Evolutionary conservation across 192 early-diverging fungal genomes (phyloP).

Genomic region (Coemansia sp.): DNA sequence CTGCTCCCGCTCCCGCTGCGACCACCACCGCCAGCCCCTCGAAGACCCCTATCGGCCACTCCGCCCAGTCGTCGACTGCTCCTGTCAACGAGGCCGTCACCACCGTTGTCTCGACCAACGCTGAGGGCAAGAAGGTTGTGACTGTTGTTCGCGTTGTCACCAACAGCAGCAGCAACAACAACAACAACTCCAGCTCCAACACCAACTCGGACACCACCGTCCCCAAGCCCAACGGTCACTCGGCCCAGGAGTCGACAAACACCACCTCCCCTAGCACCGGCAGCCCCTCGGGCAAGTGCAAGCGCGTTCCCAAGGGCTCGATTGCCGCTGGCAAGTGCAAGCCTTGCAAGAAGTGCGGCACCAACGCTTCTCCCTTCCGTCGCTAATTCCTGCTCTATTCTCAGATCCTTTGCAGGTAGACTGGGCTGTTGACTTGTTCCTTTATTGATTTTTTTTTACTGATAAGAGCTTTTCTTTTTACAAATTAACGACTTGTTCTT

Average conservation of each 20-base stretch:
- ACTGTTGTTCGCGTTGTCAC: not conserved
- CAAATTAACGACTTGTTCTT: constrained; percentile 1
- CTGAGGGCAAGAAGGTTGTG: not conserved
- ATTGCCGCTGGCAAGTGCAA: constrained; percentile 59
- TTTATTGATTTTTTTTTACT: too few species aligned
- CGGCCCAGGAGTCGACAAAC: not conserved
- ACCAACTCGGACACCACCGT: not conserved
- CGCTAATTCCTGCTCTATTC: constrained; percentile 18
- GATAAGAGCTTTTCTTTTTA: too few species aligned
- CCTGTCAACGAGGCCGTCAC: not conserved
- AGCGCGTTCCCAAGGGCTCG: constrained; percentile 53
- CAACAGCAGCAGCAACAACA: not conserved
- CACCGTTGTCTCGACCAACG: constrained; percentile 4
- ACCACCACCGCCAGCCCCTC: not conserved
- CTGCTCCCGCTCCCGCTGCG: not conserved
- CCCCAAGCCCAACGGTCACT: not conserved
- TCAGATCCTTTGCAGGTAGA: too few species aligned
- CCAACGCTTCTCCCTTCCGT: constrained; percentile 28
- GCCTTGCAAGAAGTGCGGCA: constrained; percentile 51
- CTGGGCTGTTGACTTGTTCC: too few species aligned
- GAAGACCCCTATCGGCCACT: constrained; percentile 16
- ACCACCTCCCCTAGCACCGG: not conserved
- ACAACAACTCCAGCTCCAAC: not conserved
- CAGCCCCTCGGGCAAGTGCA: constrained; percentile 46
- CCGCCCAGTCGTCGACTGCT: constrained; percentile 1